Percentiles rank a stretch among this genome's conserved stretches.
Evolutionary conservation across 257 asterid genomes (phyloP).

Genomic region (Fraxinus excelsior): DNA sequence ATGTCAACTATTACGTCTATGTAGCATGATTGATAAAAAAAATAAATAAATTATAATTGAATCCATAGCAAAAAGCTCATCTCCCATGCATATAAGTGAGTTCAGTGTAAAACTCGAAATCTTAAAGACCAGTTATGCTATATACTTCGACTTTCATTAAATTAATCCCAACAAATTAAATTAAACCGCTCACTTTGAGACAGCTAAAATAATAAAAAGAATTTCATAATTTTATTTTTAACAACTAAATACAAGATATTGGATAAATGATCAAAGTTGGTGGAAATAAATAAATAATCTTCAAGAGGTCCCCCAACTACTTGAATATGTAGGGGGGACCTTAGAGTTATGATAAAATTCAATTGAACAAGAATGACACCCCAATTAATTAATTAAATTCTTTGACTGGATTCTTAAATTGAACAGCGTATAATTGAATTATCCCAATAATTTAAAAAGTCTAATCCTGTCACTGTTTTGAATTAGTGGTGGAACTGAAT

Average conservation of each 20-base stretch:
- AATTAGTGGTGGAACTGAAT: neutral
- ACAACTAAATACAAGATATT: conserved; percentile 16
- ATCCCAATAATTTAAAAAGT: neutral
- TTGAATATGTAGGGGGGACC: too few species aligned
- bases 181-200: neutral
- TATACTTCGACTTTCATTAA: conserved; percentile 3
- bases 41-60: too few species aligned
- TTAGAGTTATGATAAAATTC: neutral
- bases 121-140: neutral
- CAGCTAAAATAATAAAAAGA: neutral
- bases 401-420: conserved; percentile 11
- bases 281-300: too few species aligned
- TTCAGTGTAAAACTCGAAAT: neutral
- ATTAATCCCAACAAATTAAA: conserved; percentile 4
- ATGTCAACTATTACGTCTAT: too few species aligned
- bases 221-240: conserved; percentile 3
- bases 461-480: too few species aligned
- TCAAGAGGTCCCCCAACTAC: too few species aligned
- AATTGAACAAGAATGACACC: conserved; percentile 20
- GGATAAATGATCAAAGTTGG: conserved; percentile 26
- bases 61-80: too few species aligned
- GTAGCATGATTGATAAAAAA: too few species aligned
- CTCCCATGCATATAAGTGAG: neutral
- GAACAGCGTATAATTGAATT: neutral
- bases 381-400: conserved; percentile 18